A percentile compares a stretch with the other conserved stretches of the same genome.
Evolutionary conservation across 1,284 basidiomycete genomes (phyloP).

Genomic region (Ganoderma resinaceum): DNA sequence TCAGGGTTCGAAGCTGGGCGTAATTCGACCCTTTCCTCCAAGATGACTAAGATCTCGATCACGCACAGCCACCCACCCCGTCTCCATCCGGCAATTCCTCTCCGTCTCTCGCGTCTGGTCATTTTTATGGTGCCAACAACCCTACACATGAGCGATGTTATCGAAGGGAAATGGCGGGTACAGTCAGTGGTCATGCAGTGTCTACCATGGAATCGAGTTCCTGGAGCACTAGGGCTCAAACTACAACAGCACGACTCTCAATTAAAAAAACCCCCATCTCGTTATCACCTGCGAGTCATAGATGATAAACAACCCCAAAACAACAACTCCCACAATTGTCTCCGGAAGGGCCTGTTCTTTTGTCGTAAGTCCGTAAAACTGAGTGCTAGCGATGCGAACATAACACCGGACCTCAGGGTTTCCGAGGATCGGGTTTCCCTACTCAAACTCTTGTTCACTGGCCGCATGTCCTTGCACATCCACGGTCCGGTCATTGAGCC

Average conservation of each 20-base stretch:
- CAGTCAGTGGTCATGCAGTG: not conserved
- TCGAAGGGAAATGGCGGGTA: not conserved
- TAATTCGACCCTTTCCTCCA: not conserved
- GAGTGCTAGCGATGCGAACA: conserved; percentile 4
- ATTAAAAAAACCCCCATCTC: conserved; percentile 12
- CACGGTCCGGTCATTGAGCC: conserved; percentile 10
- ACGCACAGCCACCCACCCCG: not conserved
- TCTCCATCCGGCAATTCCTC: not conserved
- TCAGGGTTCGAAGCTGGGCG: not conserved
- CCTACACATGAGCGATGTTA: not conserved
- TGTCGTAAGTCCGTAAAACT: too few relatives aligned
- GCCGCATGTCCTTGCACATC: conserved; percentile 14
- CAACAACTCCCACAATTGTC: too few relatives aligned
- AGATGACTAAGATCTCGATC: conserved; percentile 8
- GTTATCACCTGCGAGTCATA: conserved; percentile 6
- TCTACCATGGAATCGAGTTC: conserved; percentile 12
- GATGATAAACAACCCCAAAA: conserved; percentile 6
- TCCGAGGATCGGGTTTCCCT: not conserved
- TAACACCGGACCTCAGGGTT: conserved; percentile 9
- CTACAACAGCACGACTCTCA: too few relatives aligned
- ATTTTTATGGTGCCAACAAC: not conserved
- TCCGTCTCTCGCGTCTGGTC: not conserved
- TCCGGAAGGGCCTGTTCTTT: too few relatives aligned
- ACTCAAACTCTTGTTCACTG: not conserved
- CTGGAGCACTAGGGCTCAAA: conserved; percentile 11